Evolutionary conservation across 805 yeast species (phyloP).

Genomic region (Zygoascus biomembranicola): DNA sequence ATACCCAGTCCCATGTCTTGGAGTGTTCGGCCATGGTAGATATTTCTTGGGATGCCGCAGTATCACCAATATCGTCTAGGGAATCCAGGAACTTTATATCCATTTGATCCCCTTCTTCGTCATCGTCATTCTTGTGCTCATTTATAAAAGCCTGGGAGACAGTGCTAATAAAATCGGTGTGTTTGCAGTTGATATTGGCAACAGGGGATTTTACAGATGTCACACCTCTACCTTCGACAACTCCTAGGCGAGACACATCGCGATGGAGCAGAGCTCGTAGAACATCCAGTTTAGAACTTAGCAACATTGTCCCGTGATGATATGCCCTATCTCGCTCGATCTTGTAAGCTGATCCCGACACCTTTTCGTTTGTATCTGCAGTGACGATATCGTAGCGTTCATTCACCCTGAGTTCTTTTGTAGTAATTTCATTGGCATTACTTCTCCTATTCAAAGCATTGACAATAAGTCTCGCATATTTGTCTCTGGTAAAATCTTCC

Average conservation of each 20-base stretch:
- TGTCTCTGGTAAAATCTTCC: conserved; percentile 51
- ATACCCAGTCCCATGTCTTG: conserved; percentile 64
- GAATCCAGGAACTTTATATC: not conserved
- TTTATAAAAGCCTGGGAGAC: conserved; percentile 36
- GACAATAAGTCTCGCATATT: conserved; percentile 41
- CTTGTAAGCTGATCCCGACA: conserved; percentile 91
- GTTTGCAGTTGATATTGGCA: conserved; percentile 46
- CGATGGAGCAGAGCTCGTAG: conserved; percentile 54
- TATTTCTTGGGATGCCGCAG: conserved; percentile 12
- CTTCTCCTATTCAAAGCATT: conserved; percentile 25
- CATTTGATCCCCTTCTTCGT: conserved; percentile 2
- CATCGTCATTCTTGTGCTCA: conserved; percentile 19
- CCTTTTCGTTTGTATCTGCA: conserved; percentile 36
- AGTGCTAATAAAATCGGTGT: conserved; percentile 38
- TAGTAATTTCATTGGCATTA: not conserved
- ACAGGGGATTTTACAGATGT: conserved; percentile 80
- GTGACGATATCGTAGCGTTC: conserved; percentile 74
- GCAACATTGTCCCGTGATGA: conserved; percentile 94
- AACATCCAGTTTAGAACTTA: conserved; percentile 53
- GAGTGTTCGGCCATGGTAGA: conserved; percentile 30
- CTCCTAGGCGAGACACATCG: conserved; percentile 33
- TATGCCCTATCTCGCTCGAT: conserved; percentile 72
- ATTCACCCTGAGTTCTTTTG: conserved; percentile 41
- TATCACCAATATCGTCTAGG: not conserved
- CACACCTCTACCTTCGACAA: conserved; percentile 45